Evolutionary conservation across 164 flowering plant species (phyloP), one percentile per base, ranked within the genome.

Genomic region (Saururus chinensis): DNA sequence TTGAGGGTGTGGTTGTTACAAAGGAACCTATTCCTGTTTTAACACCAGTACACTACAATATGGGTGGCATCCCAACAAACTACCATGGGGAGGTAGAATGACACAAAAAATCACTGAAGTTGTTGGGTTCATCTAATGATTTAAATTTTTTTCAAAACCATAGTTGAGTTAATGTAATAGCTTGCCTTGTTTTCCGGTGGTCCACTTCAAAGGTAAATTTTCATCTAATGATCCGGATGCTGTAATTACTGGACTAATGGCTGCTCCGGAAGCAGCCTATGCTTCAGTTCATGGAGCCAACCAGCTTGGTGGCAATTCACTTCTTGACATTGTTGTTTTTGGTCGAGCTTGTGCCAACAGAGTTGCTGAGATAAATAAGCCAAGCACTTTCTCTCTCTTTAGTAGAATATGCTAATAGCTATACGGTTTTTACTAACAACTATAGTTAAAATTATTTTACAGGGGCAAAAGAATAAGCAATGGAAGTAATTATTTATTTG

Each of bases 281-380:
- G 99, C 99, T 48, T 93, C 99, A 42, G 99, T 95, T 74, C 99
- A 95, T 80, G 99, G 98, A 69, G 96, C 99, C 63, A 95, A 95
- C 72, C 70, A 98, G 25, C 96, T 95, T 66, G 99, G 99, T 75
- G 99, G 96, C 62, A 95, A 95, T 81, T 95, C 99, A 53, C 93
- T 93, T 74, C 95, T 93, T 58, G 99, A 93, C 69, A 93, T 93
- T 80, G 99, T 93, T 76, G 99, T 93, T 48, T 93, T 93, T 71
- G 96, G 99, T 48, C 79, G 99, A 71, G 99, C 99, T 61, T 93
- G 99, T 80, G 95, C 97, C 56, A 90, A 93, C 56, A 82, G 97
- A 75, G 92, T 93, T 63, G 93, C 96, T 60, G 96, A 91, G 76
- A 87, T 84, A 62, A 75, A 61, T 1, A 84, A 69, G 67, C 99